phyloP scores from a whole-genome alignment of 2,329 filamentous ascomycete species.

The Parastagonospora nodorum region DNA sequence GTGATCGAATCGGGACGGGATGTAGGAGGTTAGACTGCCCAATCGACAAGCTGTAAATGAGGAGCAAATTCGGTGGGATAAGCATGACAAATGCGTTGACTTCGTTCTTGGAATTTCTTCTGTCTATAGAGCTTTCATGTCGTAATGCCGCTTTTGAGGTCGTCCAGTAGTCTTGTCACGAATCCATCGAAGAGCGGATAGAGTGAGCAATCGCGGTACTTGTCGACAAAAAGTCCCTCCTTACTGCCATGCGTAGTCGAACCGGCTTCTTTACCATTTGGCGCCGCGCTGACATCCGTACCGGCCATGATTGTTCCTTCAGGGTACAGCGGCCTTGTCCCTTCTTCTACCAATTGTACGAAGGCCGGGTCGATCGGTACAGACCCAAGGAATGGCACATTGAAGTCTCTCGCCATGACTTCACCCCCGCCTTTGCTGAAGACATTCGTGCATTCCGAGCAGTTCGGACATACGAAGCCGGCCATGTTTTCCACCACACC shows the following conservation, averaged over 20 bases:
- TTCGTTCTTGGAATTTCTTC: too few species aligned
- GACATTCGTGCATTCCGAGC: constrained; percentile 85
- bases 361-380: constrained; percentile 95
- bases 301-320: constrained; percentile 61
- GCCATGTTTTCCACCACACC: constrained; percentile 98
- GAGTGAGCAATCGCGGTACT: constrained; percentile 74
- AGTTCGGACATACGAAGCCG: constrained; percentile 80
- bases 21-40: too few species aligned
- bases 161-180: constrained; percentile 57
- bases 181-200: constrained; percentile 71
- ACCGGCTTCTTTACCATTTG: constrained; percentile 24
- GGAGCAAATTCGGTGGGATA: too few species aligned
- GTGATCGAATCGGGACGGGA: too few species aligned
- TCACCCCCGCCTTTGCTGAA: constrained; percentile 90
- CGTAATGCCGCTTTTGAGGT: constrained; percentile 23
- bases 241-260: constrained; percentile 8
- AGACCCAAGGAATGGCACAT: constrained; percentile 80
- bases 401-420: constrained; percentile 86
- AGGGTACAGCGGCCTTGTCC: constrained; percentile 69
- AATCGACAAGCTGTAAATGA: too few species aligned
- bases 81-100: too few species aligned
- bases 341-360: constrained; percentile 81
- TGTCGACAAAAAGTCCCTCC: constrained; percentile 63
- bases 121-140: background rate
- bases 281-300: constrained; percentile 34